Percentiles rank a stretch among this genome's conserved stretches.
phyloP scores from a whole-genome alignment of 2,329 filamentous ascomycete species.

The Thelonectria olida region DNA sequence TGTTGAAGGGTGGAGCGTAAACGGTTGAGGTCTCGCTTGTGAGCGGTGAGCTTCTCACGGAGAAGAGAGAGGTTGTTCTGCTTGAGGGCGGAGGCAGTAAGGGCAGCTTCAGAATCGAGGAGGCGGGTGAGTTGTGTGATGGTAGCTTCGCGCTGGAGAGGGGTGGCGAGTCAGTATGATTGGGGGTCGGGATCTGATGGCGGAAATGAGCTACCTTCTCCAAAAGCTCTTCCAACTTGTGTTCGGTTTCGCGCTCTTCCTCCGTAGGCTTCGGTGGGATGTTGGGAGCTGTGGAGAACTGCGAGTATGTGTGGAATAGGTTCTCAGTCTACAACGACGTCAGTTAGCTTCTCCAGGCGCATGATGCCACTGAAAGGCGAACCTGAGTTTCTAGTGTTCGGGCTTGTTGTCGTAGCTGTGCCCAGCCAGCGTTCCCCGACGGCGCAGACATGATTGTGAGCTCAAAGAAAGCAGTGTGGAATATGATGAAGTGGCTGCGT shows the following conservation, averaged over 20 bases:
- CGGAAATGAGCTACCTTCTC: slow-evolving; percentile 69
- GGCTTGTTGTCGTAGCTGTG: slow-evolving; percentile 92
- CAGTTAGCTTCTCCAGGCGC: slow-evolving; percentile 28
- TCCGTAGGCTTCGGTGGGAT: slow-evolving; percentile 85
- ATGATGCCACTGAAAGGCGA: slow-evolving; percentile 39
- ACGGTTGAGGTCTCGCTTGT: slow-evolving; percentile 82
- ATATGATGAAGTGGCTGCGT: slow-evolving; percentile 26
- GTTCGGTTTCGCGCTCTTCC: slow-evolving; percentile 82
- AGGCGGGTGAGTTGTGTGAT: slow-evolving; percentile 86
- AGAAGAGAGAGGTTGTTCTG: slow-evolving; percentile 94
- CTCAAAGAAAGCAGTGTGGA: slow-evolving; percentile 5
- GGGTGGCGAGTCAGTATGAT: slow-evolving; percentile 19
- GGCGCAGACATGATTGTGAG: slow-evolving; percentile 58
- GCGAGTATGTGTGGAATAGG: slow-evolving; percentile 86
- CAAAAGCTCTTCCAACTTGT: slow-evolving; percentile 84
- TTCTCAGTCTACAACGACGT: slow-evolving; percentile 75
- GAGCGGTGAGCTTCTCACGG: slow-evolving; percentile 87
- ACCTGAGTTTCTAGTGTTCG: slow-evolving; percentile 91
- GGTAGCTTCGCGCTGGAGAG: slow-evolving; percentile 77
- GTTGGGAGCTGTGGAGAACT: slow-evolving; percentile 83
- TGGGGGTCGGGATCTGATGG: slow-evolving; percentile 1
- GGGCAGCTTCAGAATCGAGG: slow-evolving; percentile 88
- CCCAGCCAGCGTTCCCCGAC: slow-evolving; percentile 77
- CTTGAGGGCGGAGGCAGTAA: slow-evolving; percentile 92
- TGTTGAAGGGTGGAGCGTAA: slow-evolving; percentile 78